A percentile compares a stretch with the other conserved stretches of the same genome.
These are phyloP conservation scores for Ramaria sp. DNA, from an alignment of 768 basidiomycete genomes.

Conservation along the genomic window DNA sequence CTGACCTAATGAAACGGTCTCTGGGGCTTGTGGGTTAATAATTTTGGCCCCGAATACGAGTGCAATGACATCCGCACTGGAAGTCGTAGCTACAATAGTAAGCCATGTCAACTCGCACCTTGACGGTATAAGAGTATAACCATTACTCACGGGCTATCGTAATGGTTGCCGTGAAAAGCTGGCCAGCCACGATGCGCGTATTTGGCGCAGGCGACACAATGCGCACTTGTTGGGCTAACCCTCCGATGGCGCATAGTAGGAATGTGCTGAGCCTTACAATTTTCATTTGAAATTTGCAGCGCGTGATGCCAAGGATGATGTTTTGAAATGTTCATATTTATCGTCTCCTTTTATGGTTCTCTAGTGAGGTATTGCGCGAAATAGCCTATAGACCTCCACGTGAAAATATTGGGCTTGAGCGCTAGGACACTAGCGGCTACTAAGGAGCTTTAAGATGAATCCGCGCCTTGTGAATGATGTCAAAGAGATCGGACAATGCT, in stretches of 20 bases:
- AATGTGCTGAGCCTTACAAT: too few species aligned
- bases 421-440: too few species aligned
- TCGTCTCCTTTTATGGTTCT: too few species aligned
- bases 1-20: conserved; percentile 1
- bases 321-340: too few species aligned
- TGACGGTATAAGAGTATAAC: background rate
- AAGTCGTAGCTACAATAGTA: background rate
- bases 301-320: too few species aligned
- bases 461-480: too few species aligned
- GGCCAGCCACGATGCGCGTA: background rate
- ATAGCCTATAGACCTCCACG: too few species aligned
- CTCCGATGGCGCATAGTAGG: background rate
- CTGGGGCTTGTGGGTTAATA: background rate
- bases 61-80: conserved; percentile 5
- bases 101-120: background rate
- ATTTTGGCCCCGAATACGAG: background rate
- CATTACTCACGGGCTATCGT: background rate
- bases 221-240: background rate
- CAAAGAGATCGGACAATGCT: too few species aligned
- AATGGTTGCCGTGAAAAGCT: conserved; percentile 5
- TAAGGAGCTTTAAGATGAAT: too few species aligned
- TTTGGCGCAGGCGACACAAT: background rate
- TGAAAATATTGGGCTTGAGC: too few species aligned
- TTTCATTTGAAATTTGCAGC: too few species aligned
- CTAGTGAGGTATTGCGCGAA: too few species aligned